Evolutionary conservation across 2,329 filamentous ascomycete species (phyloP).

Genomic region (Colletotrichum godetiae): DNA sequence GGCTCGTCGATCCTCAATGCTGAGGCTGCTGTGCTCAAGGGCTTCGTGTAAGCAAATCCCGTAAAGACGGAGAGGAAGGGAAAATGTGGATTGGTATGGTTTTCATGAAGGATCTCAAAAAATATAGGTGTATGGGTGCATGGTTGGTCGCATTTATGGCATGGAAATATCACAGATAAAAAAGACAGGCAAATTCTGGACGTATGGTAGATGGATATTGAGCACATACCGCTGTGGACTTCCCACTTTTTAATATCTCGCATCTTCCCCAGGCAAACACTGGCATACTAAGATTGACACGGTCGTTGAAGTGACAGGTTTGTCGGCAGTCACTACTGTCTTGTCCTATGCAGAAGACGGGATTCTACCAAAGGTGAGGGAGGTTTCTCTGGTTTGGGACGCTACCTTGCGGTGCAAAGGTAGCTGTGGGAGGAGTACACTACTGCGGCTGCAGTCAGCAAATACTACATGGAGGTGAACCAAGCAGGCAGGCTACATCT

Average conservation of each 20-base stretch:
- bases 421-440: background rate
- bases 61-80: background rate
- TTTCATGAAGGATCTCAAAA: background rate
- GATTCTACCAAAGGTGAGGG: background rate
- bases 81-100: background rate
- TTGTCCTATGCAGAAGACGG: background rate
- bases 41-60: conserved; percentile 69
- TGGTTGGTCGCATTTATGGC: conserved; percentile 9
- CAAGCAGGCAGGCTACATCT: background rate
- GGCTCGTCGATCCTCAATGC: conserved; percentile 96
- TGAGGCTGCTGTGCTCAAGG: conserved; percentile 91
- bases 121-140: background rate
- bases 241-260: background rate
- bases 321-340: background rate
- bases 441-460: background rate
- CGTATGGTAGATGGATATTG: background rate
- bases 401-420: background rate
- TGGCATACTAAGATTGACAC: too few species aligned
- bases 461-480: background rate
- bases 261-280: too few species aligned
- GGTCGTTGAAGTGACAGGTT: background rate
- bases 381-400: too few species aligned
- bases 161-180: conserved; percentile 20
- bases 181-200: background rate
- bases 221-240: background rate